Conservation (phyloP, 2,329 filamentous ascomycete species). For the Ceratocystis diversiconidia region DNA sequence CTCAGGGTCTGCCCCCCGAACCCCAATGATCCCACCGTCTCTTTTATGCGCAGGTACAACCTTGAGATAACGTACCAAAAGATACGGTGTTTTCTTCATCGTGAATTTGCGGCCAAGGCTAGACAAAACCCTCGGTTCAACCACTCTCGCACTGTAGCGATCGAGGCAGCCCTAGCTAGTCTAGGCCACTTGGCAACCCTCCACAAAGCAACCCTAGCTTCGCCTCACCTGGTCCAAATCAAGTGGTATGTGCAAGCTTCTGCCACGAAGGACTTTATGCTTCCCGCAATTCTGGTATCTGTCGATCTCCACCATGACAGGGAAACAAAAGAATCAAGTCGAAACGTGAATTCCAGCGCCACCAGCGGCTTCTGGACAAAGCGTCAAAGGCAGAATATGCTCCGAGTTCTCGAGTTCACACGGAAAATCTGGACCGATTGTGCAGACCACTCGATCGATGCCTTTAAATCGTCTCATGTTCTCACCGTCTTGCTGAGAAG, state of each 20-base stretch:
- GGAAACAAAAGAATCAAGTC: slow-evolving; percentile 31
- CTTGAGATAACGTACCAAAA: slow-evolving; percentile 80
- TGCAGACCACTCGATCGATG: slow-evolving; percentile 69
- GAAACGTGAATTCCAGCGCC: slow-evolving; percentile 22
- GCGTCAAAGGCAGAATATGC: slow-evolving; percentile 58
- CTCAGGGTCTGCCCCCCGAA: slow-evolving; percentile 51
- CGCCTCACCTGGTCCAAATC: slow-evolving; percentile 56
- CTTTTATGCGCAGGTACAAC: slow-evolving; percentile 74
- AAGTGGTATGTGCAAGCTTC: slow-evolving; percentile 69
- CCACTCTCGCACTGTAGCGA: slow-evolving; percentile 68
- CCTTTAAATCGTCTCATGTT: slow-evolving; percentile 69
- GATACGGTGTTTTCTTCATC: slow-evolving; percentile 75
- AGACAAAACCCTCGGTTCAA: slow-evolving; percentile 67
- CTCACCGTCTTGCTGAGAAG: slow-evolving; percentile 77
- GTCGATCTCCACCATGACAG: slow-evolving; percentile 54
- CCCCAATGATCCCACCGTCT: slow-evolving; percentile 63
- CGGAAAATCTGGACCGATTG: slow-evolving; percentile 68
- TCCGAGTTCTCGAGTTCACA: slow-evolving; percentile 56
- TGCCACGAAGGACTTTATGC: slow-evolving; percentile 70
- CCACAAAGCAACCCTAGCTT: slow-evolving; percentile 57
- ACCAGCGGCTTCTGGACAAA: slow-evolving; percentile 32
- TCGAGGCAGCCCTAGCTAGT: slow-evolving; percentile 74
- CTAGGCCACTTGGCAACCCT: slow-evolving; percentile 64
- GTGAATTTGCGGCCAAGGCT: slow-evolving; percentile 69
- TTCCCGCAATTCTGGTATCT: slow-evolving; percentile 72